Evolutionary conservation across 228 moss, liverwort and hornwort genomes (phyloP).

Genomic region (Sphagnum fallax): DNA sequence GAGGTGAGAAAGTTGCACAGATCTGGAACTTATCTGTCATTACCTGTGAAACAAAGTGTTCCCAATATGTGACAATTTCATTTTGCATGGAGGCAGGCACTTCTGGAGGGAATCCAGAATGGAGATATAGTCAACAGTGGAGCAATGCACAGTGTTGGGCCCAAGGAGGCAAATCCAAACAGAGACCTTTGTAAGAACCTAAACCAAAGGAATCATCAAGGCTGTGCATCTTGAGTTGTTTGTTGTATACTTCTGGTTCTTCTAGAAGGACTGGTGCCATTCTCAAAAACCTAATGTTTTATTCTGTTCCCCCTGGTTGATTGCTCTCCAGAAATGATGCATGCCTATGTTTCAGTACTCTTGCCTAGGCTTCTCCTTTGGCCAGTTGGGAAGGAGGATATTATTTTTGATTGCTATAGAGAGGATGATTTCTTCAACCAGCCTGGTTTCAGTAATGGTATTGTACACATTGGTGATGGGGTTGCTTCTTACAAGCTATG

Average conservation of each 20-base stretch:
- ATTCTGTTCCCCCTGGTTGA: neutral
- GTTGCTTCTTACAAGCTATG: conserved; percentile 86
- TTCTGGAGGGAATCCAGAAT: conserved; percentile 87
- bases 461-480: conserved; percentile 75
- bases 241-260: neutral
- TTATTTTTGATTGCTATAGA: conserved; percentile 68
- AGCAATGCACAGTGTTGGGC: conserved; percentile 61
- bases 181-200: conserved; percentile 65
- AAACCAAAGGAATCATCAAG: conserved; percentile 68
- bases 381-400: conserved; percentile 76
- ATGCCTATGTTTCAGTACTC: neutral
- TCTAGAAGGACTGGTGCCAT: neutral
- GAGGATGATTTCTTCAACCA: conserved; percentile 97
- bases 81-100: conserved; percentile 33
- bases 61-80: no score
- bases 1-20: conserved; percentile 36
- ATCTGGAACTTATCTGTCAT: no score
- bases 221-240: conserved; percentile 41
- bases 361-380: neutral
- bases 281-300: neutral
- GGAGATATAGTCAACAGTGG: conserved; percentile 94
- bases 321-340: no score
- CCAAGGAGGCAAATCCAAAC: conserved; percentile 38
- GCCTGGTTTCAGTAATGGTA: conserved; percentile 55
- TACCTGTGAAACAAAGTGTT: no score